These are phyloP conservation scores for Jamesozyma hellenica DNA, from an alignment of 805 yeast genomes.

Conservation along the genomic window DNA sequence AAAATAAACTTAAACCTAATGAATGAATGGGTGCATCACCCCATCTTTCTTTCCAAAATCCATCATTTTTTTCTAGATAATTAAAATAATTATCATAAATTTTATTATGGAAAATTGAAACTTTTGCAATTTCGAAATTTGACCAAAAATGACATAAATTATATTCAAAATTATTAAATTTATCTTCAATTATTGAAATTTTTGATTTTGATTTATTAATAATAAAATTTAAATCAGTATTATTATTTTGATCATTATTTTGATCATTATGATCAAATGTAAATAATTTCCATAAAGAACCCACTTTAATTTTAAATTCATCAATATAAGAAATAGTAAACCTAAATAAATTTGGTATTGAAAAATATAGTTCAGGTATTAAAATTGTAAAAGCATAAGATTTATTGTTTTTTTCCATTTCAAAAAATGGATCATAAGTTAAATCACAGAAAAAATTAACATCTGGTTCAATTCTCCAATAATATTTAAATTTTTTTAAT, in stretches of 20 bases:
- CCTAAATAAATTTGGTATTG: conserved; percentile 74
- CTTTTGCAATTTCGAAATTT: conserved; percentile 82
- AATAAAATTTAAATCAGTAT: no score
- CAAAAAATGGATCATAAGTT: conserved; percentile 82
- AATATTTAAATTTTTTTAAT: conserved; percentile 69
- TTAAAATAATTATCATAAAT: conserved; percentile 59
- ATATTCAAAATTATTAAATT: conserved; percentile 56
- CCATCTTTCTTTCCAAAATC: conserved; percentile 90
- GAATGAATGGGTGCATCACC: conserved; percentile 97
- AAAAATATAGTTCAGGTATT: conserved; percentile 66
- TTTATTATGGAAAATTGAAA: conserved; percentile 60
- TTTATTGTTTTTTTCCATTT: conserved; percentile 62
- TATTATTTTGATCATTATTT: conserved; percentile 26
- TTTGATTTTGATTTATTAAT: conserved; percentile 31
- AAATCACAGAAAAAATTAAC: conserved; percentile 84
- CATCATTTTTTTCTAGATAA: conserved; percentile 60
- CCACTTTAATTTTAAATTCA: conserved; percentile 36
- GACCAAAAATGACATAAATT: conserved; percentile 94
- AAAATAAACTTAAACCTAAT: conserved; percentile 67
- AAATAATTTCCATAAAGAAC: conserved; percentile 65
- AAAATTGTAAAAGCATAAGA: conserved; percentile 79
- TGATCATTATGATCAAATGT: conserved; percentile 33
- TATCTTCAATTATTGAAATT: conserved; percentile 36
- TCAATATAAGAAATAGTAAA: conserved; percentile 56
- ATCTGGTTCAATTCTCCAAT: conserved; percentile 94